Evolutionary conservation across 805 yeast species (phyloP).

Genomic region (Metschnikowia amazonensis): DNA sequence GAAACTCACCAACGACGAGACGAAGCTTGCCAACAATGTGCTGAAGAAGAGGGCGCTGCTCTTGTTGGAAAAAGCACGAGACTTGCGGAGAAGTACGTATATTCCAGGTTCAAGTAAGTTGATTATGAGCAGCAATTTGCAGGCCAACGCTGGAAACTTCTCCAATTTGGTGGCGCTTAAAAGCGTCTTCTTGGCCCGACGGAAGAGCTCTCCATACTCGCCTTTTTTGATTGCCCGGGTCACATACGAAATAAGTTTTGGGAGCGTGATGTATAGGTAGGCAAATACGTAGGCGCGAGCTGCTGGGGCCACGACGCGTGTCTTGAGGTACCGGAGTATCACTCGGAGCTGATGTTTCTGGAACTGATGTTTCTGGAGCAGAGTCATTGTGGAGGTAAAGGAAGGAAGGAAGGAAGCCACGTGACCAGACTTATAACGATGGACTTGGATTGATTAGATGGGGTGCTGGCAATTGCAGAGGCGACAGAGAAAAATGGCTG

Average conservation of each 20-base stretch:
- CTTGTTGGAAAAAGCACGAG: neutral
- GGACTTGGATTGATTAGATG: neutral
- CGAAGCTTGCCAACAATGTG: constrained; percentile 28
- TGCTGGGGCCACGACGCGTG: constrained; percentile 24
- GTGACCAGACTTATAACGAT: neutral
- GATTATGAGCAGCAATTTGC: constrained; percentile 29
- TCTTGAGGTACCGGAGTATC: neutral
- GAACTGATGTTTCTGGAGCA: neutral
- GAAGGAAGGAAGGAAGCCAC: no score
- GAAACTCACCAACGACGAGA: constrained; percentile 27
- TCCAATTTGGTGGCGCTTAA: constrained; percentile 26
- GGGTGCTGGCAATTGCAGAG: neutral
- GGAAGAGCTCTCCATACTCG: constrained; percentile 14
- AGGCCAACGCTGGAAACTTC: constrained; percentile 36
- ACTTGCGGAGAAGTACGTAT: constrained; percentile 11
- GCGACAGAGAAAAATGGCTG: neutral
- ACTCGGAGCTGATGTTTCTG: neutral
- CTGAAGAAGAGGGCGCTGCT: constrained; percentile 15
- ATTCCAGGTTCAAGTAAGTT: constrained; percentile 28
- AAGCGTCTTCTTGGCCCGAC: constrained; percentile 19
- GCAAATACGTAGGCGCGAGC: constrained; percentile 32
- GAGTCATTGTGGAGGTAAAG: neutral
- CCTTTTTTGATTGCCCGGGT: constrained; percentile 15
- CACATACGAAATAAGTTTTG: constrained; percentile 23
- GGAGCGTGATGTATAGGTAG: constrained; percentile 33